Percentiles rank a stretch among this genome's conserved stretches.
phyloP scores from a whole-genome alignment of 1,284 basidiomycete species.

The Boletellus deceptivus region DNA sequence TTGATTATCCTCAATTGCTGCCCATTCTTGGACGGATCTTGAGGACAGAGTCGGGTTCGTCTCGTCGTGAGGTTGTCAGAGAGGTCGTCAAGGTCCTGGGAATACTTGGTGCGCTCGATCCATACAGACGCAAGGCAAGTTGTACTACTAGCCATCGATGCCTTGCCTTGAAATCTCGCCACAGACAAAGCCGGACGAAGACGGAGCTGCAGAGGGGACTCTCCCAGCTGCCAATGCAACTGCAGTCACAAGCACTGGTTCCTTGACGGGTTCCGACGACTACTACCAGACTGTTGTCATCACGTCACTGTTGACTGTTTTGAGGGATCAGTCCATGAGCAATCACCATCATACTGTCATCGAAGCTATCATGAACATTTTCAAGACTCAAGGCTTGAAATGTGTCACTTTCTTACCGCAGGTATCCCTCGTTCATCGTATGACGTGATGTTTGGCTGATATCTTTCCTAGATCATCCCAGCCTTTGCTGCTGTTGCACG shows the following conservation, averaged over 20 bases:
- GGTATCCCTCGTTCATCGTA: conserved; percentile 42
- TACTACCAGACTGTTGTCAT: conserved; percentile 98
- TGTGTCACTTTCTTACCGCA: conserved; percentile 96
- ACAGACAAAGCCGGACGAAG: conserved; percentile 75
- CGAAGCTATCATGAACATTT: conserved; percentile 99
- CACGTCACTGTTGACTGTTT: conserved; percentile 82
- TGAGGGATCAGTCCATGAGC: conserved; percentile 86
- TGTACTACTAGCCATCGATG: background rate
- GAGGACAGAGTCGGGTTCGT: conserved; percentile 77
- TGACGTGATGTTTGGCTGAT: background rate
- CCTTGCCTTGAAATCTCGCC: conserved; percentile 9
- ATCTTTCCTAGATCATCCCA: conserved; percentile 80
- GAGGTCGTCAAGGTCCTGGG: conserved; percentile 95
- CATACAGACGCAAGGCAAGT: conserved; percentile 87
- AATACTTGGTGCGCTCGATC: conserved; percentile 96
- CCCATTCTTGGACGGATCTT: conserved; percentile 85
- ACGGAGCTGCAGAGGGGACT: conserved; percentile 68
- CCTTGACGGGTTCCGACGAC: conserved; percentile 72
- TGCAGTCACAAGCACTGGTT: conserved; percentile 45
- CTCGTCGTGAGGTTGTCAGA: conserved; percentile 88
- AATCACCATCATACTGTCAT: conserved; percentile 92
- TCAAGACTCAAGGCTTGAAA: conserved; percentile 96
- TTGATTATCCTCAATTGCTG: conserved; percentile 91
- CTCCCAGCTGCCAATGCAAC: conserved; percentile 61
- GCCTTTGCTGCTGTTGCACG: conserved; percentile 92